A percentile compares a stretch with the other conserved stretches of the same genome.
phyloP scores from a whole-genome alignment of 768 basidiomycete species.

The Pulveroboletus frians region DNA sequence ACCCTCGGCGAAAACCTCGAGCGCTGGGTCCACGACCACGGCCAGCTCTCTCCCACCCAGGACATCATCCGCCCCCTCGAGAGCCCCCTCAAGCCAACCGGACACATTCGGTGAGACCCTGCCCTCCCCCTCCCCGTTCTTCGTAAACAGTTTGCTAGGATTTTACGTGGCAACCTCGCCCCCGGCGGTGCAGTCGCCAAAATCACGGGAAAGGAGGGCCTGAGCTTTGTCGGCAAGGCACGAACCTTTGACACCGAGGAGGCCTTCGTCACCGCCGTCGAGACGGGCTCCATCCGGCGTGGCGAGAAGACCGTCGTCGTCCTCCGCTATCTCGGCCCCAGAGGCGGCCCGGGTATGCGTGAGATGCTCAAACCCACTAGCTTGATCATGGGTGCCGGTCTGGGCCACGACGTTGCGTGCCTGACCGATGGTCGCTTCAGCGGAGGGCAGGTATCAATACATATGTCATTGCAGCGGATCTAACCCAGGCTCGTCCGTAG shows the following conservation, averaged over 20 bases:
- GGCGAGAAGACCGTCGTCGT: slow-evolving; percentile 97
- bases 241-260: slow-evolving; percentile 90
- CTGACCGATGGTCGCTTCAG: slow-evolving; percentile 97
- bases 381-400: slow-evolving; percentile 96
- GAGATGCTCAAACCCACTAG: slow-evolving; percentile 99
- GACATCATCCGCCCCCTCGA: slow-evolving; percentile 84
- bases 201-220: slow-evolving; percentile 93
- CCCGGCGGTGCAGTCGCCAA: slow-evolving; percentile 96
- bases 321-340: slow-evolving; percentile 91
- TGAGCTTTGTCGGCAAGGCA: slow-evolving; percentile 86
- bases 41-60: slow-evolving; percentile 67
- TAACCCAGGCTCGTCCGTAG: slow-evolving; percentile 37
- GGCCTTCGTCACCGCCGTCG: slow-evolving; percentile 82
- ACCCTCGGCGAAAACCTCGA: slow-evolving; percentile 92
- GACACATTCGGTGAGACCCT: slow-evolving; percentile 71
- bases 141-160: slow-evolving; percentile 41
- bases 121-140: not conserved
- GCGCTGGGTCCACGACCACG: slow-evolving; percentile 76
- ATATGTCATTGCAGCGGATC: slow-evolving; percentile 7
- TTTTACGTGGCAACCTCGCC: slow-evolving; percentile 87
- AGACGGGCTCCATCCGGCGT: slow-evolving; percentile 81
- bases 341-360: slow-evolving; percentile 98
- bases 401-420: slow-evolving; percentile 94
- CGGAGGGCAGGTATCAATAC: slow-evolving; percentile 69
- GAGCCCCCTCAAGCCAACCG: slow-evolving; percentile 83